These are phyloP conservation scores for Mortierella claussenii DNA, from an alignment of 192 early-diverging fungal genomes.

Conservation along the genomic window DNA sequence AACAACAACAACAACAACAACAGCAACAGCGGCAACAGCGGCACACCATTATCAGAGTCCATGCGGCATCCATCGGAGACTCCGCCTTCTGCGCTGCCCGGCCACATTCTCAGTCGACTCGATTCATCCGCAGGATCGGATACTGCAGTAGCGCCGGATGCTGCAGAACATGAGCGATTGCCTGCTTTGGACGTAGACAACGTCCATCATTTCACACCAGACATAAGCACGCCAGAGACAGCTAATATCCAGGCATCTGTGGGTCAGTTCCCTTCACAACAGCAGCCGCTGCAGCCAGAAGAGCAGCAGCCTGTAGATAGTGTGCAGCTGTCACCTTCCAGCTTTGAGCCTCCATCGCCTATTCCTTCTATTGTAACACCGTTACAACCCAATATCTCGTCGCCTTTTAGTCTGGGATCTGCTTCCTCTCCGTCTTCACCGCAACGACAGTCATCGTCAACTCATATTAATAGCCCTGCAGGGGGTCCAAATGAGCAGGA, in stretches of 20 bases:
- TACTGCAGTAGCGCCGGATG: slow-evolving; percentile 25
- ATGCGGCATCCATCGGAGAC: too few relatives aligned
- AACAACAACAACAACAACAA: too few relatives aligned
- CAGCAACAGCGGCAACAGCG: too few relatives aligned
- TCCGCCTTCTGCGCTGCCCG: too few relatives aligned
- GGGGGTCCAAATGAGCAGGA: too few relatives aligned
- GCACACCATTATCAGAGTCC: too few relatives aligned
- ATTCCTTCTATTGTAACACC: neutral
- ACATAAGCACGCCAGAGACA: slow-evolving; percentile 20
- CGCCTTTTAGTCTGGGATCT: neutral
- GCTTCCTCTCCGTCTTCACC: neutral
- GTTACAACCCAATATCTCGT: slow-evolving; percentile 13
- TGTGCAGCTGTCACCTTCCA: neutral
- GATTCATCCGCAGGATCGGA: slow-evolving; percentile 25
- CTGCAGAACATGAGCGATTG: slow-evolving; percentile 9
- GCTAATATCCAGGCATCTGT: neutral
- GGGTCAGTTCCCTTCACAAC: neutral
- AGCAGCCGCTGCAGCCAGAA: neutral
- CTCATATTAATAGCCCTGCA: too few relatives aligned
- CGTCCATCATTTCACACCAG: slow-evolving; percentile 12
- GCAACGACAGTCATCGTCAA: too few relatives aligned
- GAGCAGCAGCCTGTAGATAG: neutral
- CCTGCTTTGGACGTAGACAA: slow-evolving; percentile 6
- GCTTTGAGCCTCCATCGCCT: slow-evolving; percentile 12
- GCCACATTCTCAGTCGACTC: too few relatives aligned